Evolutionary conservation across 306 rosid genomes (phyloP).

Genomic region (Glycyrrhiza uralensis): DNA sequence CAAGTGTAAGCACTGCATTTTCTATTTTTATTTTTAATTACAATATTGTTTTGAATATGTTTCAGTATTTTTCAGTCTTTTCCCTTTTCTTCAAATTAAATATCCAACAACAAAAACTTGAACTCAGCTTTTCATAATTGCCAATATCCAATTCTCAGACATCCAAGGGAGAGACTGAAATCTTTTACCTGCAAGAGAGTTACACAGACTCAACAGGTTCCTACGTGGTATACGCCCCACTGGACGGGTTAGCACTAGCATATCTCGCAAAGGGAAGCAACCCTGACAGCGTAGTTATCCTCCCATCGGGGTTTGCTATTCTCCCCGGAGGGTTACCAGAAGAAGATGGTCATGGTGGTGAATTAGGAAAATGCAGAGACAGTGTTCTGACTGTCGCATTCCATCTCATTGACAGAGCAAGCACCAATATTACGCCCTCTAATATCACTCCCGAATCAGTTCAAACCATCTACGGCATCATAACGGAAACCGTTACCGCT

Average conservation of each 20-base stretch:
- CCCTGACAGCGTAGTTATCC: slow-evolving; percentile 35
- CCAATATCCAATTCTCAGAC: slow-evolving; percentile 34
- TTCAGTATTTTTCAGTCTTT: no score
- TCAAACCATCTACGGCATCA: slow-evolving; percentile 1
- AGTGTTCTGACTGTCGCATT: slow-evolving; percentile 43
- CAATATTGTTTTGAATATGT: neutral
- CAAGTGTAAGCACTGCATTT: slow-evolving; percentile 31
- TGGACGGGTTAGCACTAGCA: slow-evolving; percentile 23
- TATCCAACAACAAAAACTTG: no score
- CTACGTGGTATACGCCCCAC: slow-evolving; percentile 54
- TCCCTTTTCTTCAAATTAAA: no score
- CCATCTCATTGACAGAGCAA: slow-evolving; percentile 26
- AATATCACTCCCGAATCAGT: slow-evolving; percentile 33
- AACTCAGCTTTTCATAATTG: neutral
- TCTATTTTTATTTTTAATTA: no score
- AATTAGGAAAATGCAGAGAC: neutral
- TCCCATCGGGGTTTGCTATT: slow-evolving; percentile 61
- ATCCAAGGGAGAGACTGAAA: slow-evolving; percentile 16
- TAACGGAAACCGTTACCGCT: slow-evolving; percentile 25
- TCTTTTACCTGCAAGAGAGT: slow-evolving; percentile 52
- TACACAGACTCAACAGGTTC: slow-evolving; percentile 38
- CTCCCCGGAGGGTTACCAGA: slow-evolving; percentile 33
- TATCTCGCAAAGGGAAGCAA: slow-evolving; percentile 35
- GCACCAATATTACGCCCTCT: neutral
- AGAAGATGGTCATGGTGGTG: neutral